These are phyloP conservation scores for Cladosporium colombiae DNA, from an alignment of 2,329 filamentous ascomycete species.

Conservation along the genomic window DNA sequence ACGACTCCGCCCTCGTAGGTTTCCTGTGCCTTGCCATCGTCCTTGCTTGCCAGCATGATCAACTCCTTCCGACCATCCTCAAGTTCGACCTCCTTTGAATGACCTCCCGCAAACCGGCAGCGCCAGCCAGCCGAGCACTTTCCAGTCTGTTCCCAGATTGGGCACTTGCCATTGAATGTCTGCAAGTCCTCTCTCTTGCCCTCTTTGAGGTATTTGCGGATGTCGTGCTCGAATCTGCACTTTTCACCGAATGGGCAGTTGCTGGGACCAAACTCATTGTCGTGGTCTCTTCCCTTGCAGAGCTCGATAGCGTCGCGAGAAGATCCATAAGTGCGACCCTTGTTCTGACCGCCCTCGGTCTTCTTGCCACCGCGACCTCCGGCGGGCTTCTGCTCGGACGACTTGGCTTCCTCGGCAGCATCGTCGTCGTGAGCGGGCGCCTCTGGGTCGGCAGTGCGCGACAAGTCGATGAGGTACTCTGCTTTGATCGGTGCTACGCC, in stretches of 20 bases:
- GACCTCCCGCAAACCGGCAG: conserved; percentile 84
- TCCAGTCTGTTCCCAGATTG: conserved; percentile 74
- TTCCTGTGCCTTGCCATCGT: conserved; percentile 31
- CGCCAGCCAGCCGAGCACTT: conserved; percentile 87
- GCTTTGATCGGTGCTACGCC: conserved; percentile 71
- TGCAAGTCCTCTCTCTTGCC: conserved; percentile 78
- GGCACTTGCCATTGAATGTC: conserved; percentile 76
- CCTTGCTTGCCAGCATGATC: conserved; percentile 64
- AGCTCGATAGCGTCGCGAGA: conserved; percentile 76
- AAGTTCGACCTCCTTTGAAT: conserved; percentile 76
- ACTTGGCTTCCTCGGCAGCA: conserved; percentile 46
- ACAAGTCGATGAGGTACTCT: conserved; percentile 57
- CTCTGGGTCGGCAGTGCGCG: conserved; percentile 21
- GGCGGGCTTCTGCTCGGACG: conserved; percentile 31
- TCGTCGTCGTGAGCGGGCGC: conserved; percentile 37
- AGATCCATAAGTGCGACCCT: conserved; percentile 74
- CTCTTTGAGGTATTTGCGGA: conserved; percentile 80
- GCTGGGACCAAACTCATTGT: conserved; percentile 76
- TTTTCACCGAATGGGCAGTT: conserved; percentile 76
- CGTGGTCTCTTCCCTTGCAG: conserved; percentile 71
- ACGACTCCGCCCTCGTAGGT: conserved; percentile 63
- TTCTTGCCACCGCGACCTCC: conserved; percentile 42
- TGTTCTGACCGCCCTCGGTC: conserved; percentile 77
- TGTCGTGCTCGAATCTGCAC: conserved; percentile 80
- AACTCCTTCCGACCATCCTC: conserved; percentile 83